phyloP scores from a whole-genome alignment of 2,329 filamentous ascomycete genomes.

The Rugonectria rugulosa region DNA sequence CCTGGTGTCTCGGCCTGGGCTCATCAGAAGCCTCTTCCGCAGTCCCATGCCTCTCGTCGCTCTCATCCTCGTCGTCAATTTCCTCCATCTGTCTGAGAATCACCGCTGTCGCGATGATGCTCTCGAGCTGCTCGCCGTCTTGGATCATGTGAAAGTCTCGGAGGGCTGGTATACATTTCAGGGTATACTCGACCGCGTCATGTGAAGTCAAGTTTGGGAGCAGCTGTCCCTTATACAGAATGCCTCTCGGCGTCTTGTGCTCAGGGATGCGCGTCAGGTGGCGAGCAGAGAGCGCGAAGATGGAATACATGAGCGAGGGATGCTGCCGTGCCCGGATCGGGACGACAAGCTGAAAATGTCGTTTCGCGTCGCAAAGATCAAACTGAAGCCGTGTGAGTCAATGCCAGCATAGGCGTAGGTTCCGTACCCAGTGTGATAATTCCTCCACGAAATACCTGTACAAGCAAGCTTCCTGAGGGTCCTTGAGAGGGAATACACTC shows the following conservation, averaged over 20 bases:
- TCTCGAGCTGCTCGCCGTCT: slow-evolving; percentile 50
- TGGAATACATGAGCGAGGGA: slow-evolving; percentile 48
- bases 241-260: slow-evolving; percentile 46
- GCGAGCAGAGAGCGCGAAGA: slow-evolving; percentile 50
- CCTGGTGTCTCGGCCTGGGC: slow-evolving; percentile 32
- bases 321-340: slow-evolving; percentile 45
- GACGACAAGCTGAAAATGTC: slow-evolving; percentile 50
- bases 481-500: slow-evolving; percentile 40
- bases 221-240: slow-evolving; percentile 48
- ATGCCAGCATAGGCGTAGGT: accelerated
- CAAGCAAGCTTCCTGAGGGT: slow-evolving; percentile 49
- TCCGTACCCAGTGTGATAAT: slow-evolving; percentile 48
- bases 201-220: slow-evolving; percentile 46
- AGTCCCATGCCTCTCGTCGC: not conserved
- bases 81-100: slow-evolving; percentile 51
- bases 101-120: slow-evolving; percentile 50
- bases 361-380: slow-evolving; percentile 49
- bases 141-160: slow-evolving; percentile 46
- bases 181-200: slow-evolving; percentile 50
- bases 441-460: slow-evolving; percentile 50
- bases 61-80: slow-evolving; percentile 49
- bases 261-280: slow-evolving; percentile 49
- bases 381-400: slow-evolving; percentile 40
- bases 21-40: not conserved
- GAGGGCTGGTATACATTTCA: slow-evolving; percentile 50